Evolutionary conservation across 177 flowering plant genomes (phyloP).

Genomic region (Vitis hybrid): DNA sequence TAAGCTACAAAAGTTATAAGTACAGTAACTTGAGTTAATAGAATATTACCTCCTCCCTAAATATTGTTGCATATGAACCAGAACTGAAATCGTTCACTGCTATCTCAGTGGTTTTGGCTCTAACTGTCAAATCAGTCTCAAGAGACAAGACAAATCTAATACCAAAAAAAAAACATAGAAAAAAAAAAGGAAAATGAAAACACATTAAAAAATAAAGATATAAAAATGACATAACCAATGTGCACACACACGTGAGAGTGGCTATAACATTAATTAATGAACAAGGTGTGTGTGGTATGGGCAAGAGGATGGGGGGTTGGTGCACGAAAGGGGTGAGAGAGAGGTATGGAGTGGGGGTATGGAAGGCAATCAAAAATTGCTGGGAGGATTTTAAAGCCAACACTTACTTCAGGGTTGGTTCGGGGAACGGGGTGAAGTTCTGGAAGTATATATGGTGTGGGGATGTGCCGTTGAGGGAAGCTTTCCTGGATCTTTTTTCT

Average conservation of each 20-base stretch:
- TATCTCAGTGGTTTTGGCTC: slow-evolving; percentile 80
- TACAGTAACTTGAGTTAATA: not conserved
- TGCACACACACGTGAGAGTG: not conserved
- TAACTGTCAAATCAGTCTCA: slow-evolving; percentile 81
- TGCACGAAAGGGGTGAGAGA: too few relatives aligned
- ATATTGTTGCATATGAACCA: slow-evolving; percentile 87
- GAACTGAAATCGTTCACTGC: slow-evolving; percentile 75
- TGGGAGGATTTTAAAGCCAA: too few relatives aligned
- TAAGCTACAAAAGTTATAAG: not conserved
- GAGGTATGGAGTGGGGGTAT: too few relatives aligned
- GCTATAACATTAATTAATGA: too few relatives aligned
- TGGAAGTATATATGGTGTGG: too few relatives aligned
- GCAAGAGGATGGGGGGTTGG: too few relatives aligned
- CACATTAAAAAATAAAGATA: not conserved
- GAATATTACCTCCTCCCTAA: slow-evolving; percentile 68
- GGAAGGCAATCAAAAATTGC: too few relatives aligned
- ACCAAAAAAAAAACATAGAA: not conserved
- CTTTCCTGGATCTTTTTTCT: too few relatives aligned
- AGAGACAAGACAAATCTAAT: slow-evolving; percentile 76
- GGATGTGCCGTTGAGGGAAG: too few relatives aligned
- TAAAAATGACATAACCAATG: not conserved
- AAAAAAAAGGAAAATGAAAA: not conserved
- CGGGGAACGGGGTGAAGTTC: too few relatives aligned
- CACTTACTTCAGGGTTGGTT: too few relatives aligned
- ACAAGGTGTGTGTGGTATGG: too few relatives aligned